These are phyloP conservation scores for Blastocystis sp. DNA, from an alignment of 352 stramenopile species.

Conservation along the genomic window DNA sequence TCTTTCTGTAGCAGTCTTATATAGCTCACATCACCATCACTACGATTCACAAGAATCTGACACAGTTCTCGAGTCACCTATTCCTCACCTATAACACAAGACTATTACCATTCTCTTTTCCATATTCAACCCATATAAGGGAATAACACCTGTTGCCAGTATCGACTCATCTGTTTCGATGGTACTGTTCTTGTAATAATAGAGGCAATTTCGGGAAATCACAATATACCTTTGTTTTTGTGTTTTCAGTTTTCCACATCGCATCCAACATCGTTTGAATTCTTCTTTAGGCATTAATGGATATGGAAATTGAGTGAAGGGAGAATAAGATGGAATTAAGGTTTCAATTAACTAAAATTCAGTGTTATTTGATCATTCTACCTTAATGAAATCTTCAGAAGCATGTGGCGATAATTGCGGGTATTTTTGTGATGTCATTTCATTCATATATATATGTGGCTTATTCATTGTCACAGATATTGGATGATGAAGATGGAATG, in stretches of 20 bases:
- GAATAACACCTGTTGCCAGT: constrained; percentile 38
- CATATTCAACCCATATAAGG: background rate
- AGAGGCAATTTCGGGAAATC: constrained; percentile 59
- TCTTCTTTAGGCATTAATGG: background rate
- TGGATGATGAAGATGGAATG: background rate
- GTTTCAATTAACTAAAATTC: background rate
- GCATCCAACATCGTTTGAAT: constrained; percentile 19
- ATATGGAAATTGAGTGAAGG: constrained; percentile 28
- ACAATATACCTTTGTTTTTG: constrained; percentile 5
- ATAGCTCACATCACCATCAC: background rate
- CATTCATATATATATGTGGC: background rate
- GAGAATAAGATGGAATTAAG: background rate
- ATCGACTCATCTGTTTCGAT: background rate
- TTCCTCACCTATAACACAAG: background rate
- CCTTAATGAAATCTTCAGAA: constrained; percentile 6
- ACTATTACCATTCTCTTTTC: background rate
- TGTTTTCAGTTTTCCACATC: constrained; percentile 46
- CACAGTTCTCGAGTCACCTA: background rate
- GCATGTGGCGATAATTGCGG: constrained; percentile 4
- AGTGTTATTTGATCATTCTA: background rate
- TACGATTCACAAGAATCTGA: background rate
- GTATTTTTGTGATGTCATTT: background rate
- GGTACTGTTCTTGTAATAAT: constrained; percentile 23
- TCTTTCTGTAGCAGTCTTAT: background rate
- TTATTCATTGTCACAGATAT: background rate